Evolutionary conservation across 352 stramenopile genomes (phyloP), one percentile per base, ranked within the genome.

Genomic region (Globisporangium uncinulatum): DNA sequence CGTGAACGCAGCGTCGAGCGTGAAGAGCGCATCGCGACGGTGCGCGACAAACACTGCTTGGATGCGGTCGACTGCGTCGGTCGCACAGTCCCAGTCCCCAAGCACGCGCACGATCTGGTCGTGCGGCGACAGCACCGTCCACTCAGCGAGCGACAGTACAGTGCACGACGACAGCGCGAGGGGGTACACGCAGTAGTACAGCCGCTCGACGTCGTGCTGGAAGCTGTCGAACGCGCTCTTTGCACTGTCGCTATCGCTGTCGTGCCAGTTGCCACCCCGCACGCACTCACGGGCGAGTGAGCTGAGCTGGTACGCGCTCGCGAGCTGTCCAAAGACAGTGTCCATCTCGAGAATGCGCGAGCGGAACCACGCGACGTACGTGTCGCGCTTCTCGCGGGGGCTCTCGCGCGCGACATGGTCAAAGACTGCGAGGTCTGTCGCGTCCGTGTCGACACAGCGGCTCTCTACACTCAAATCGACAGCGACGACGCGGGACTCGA

Each of bases 341-440:
- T 92, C 82, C 53, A 92, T 48, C 24, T 86, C 71, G 17, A 85
- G 19, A 41, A 89, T 76, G 17, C 74, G 78, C 29, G 58, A 56
- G 14, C 43, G 70, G 24, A 86, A 86, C 82, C 82, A 92, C 29
- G 62, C 48, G 0, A 58, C 61, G 32, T 79, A 88, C n/a, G 56
- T 52, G 5, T 66, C 39, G 41, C 64, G 60, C 31, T 62, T 56
- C 6, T 79, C 61, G 21, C 69, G 55, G 49, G 41, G 51, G 6
- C 58, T 59, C 44, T 74, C 45, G 3, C 46, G 54, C 1, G 56
- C 57, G 19, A 59, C 73, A 3, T 46, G 24, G 49, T 92, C 62
- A 54, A 83, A 89, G 0, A 39, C 53, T 5, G 37, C 53, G 11
- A 70, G 42, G 42, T 89, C 79, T 20, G 79, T 60, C 1, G 59